These are phyloP conservation scores for Drosera spatulata DNA, from an alignment of 179 eudicot genomes.

Conservation along the genomic window DNA sequence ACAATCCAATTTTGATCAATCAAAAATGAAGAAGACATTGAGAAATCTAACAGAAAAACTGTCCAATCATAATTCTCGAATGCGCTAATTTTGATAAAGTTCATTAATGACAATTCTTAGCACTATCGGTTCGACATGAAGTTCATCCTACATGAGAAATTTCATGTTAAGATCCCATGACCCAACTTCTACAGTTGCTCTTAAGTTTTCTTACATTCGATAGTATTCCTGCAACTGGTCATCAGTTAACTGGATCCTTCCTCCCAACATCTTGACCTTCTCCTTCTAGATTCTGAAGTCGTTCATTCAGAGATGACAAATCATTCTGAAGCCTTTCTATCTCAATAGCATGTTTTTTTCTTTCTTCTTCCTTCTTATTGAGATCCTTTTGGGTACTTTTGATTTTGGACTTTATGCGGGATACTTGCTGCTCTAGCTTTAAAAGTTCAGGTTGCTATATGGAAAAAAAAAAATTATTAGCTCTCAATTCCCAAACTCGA, in stretches of 20 bases:
- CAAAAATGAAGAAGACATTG: too few relatives aligned
- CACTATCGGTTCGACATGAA: too few relatives aligned
- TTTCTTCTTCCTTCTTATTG: conserved; percentile 79
- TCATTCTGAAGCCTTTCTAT: conserved; percentile 70
- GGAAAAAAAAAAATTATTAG: conserved; percentile 10
- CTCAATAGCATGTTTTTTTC: conserved; percentile 53
- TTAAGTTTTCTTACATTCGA: conserved; percentile 44
- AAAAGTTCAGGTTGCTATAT: conserved; percentile 84
- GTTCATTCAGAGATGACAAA: conserved; percentile 40
- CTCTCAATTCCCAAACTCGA: neutral
- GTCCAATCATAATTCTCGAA: too few relatives aligned
- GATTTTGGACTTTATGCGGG: conserved; percentile 58
- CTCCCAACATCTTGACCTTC: conserved; percentile 58
- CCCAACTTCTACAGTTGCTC: too few relatives aligned
- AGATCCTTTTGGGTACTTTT: conserved; percentile 79
- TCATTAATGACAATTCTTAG: too few relatives aligned
- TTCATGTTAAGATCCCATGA: too few relatives aligned
- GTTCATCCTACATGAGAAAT: too few relatives aligned
- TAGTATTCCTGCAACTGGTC: conserved; percentile 66
- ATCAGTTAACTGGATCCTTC: conserved; percentile 65
- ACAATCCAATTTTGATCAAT: too few relatives aligned
- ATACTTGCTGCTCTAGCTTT: conserved; percentile 65
- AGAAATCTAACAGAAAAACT: too few relatives aligned
- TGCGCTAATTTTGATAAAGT: too few relatives aligned
- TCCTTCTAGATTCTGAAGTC: conserved; percentile 49